These are phyloP conservation scores for Halophytophthora polymorphica DNA, from an alignment of 352 stramenopile genomes.

Conservation along the genomic window DNA sequence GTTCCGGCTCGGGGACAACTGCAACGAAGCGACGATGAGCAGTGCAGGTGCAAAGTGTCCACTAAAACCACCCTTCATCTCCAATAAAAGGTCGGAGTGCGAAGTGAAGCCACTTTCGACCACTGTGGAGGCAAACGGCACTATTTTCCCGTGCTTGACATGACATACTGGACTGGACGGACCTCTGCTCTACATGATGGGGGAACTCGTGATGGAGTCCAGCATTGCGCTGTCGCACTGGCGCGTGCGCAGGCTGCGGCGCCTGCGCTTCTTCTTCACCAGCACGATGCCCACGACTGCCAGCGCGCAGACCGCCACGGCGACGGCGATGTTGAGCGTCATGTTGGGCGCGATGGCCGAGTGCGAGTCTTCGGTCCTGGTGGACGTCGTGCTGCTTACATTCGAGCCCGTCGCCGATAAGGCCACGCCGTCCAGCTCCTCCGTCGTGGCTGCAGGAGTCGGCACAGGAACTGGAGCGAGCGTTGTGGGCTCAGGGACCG, in stretches of 20 bases:
- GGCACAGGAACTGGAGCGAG: not conserved
- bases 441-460: no score
- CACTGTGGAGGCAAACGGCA: no score
- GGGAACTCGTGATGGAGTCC: conserved; percentile 4
- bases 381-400: not conserved
- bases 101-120: no score
- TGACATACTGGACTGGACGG: no score
- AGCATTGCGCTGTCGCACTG: conserved; percentile 1
- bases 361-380: conserved; percentile 3
- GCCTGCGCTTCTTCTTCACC: conserved; percentile 24
- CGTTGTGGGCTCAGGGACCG: not conserved
- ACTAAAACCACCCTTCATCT: no score
- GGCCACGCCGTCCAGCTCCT: no score
- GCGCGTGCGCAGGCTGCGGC: not conserved
- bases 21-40: no score
- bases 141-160: no score
- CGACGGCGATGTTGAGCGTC: conserved; percentile 21
- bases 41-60: no score
- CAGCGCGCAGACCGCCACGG: conserved; percentile 21
- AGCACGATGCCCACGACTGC: conserved; percentile 20
- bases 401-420: no score
- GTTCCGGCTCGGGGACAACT: no score
- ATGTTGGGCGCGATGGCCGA: conserved; percentile 8
- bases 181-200: conserved; percentile 17
- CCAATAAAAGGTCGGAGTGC: no score